phyloP scores from a whole-genome alignment of 208 protist genomes.

The Borovskyia barvae region DNA sequence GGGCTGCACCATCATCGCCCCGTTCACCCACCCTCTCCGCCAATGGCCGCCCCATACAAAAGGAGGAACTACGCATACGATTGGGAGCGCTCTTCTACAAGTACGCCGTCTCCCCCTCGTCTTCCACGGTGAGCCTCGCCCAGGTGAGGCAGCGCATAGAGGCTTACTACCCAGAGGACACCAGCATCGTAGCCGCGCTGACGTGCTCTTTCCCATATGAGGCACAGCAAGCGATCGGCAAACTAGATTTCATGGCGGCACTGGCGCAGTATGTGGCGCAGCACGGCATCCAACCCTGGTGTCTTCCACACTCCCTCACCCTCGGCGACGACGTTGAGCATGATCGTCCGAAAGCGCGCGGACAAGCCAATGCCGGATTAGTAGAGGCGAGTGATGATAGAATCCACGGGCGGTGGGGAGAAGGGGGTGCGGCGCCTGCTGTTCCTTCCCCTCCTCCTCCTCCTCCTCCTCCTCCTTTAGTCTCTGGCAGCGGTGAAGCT shows the following conservation, averaged over 20 bases:
- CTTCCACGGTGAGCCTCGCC: slow-evolving; percentile 27
- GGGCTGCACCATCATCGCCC: not conserved
- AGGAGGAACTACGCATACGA: slow-evolving; percentile 52
- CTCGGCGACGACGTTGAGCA: no score
- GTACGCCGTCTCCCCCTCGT: slow-evolving; percentile 44
- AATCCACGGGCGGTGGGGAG: no score
- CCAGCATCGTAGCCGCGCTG: slow-evolving; percentile 52
- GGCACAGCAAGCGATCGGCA: slow-evolving; percentile 30
- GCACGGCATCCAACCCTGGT: slow-evolving; percentile 60
- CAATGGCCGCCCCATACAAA: not conserved
- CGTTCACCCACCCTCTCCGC: not conserved
- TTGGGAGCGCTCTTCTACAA: slow-evolving; percentile 84
- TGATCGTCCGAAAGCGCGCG: not conserved
- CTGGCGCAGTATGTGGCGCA: slow-evolving; percentile 41
- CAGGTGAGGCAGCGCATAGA: slow-evolving; percentile 53
- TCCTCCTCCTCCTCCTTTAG: no score
- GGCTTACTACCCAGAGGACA: slow-evolving; percentile 60
- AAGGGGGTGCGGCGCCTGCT: no score
- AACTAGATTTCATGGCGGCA: slow-evolving; percentile 55
- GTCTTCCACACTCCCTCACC: slow-evolving; percentile 22
- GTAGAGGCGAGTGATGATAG: no score
- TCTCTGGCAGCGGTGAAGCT: no score
- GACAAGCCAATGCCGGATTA: no score
- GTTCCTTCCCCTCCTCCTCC: no score
- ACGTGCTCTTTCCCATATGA: not conserved